Conservation (phyloP, 192 early-diverging fungal species). For the Backusella sp. region DNA sequence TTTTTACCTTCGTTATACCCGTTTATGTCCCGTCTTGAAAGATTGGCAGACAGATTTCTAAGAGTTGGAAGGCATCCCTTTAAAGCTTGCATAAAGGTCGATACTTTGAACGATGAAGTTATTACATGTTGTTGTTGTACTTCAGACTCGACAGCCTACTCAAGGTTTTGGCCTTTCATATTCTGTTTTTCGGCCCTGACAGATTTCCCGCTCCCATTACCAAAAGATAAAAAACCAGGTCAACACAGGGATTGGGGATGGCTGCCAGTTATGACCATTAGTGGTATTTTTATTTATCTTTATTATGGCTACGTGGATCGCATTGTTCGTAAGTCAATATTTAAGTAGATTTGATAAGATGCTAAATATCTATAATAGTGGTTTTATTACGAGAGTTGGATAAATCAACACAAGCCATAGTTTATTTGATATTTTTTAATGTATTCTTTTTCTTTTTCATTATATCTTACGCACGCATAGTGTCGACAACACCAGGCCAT, state of each 20-base stretch:
- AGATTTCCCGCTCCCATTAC: conserved; percentile 23
- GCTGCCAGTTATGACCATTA: conserved; percentile 24
- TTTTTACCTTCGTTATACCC: background rate
- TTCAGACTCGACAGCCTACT: conserved; percentile 15
- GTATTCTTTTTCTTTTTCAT: conserved; percentile 36
- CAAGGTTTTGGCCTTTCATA: conserved; percentile 14
- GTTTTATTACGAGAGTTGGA: conserved; percentile 9
- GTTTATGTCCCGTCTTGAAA: background rate
- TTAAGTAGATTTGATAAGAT: background rate
- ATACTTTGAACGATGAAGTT: background rate
- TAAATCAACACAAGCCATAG: conserved; percentile 16
- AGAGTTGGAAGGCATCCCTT: background rate
- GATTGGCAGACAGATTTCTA: background rate
- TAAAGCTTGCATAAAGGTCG: background rate
- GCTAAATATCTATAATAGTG: conserved; percentile 6
- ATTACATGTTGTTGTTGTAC: background rate
- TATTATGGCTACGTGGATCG: conserved; percentile 25
- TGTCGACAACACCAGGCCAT: conserved; percentile 42
- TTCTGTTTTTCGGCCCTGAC: conserved; percentile 26
- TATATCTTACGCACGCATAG: conserved; percentile 42
- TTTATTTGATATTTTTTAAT: conserved; percentile 38
- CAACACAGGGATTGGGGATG: conserved; percentile 31
- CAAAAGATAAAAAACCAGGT: conserved; percentile 21
- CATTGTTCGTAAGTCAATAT: conserved; percentile 19
- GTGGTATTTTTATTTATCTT: conserved; percentile 16